Evolutionary conservation across 345 rosid genomes (phyloP).

Genomic region (Turnera subulata): DNA sequence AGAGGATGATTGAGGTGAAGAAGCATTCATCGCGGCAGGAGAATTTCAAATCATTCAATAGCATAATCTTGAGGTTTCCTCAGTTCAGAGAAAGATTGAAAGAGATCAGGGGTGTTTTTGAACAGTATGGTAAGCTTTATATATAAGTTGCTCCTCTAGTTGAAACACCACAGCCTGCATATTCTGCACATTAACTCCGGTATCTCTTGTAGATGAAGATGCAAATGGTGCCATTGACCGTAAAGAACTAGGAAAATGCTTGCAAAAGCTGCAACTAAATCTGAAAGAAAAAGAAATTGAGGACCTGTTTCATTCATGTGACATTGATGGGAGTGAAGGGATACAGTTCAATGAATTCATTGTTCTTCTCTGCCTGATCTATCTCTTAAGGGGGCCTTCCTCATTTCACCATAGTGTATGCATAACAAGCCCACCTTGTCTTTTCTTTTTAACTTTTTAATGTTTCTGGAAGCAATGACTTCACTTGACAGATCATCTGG

Average conservation of each 20-base stretch:
- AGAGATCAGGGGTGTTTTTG: slow-evolving; percentile 58
- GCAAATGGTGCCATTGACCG: slow-evolving; percentile 61
- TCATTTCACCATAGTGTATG: slow-evolving; percentile 32
- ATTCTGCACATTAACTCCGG: not conserved
- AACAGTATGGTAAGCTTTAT: slow-evolving; percentile 51
- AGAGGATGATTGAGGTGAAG: slow-evolving; percentile 62
- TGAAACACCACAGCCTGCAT: not conserved
- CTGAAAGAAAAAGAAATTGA: slow-evolving; percentile 60
- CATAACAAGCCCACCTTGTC: slow-evolving; percentile 8
- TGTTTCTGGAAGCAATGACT: not conserved
- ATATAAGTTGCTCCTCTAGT: slow-evolving; percentile 1
- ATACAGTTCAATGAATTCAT: slow-evolving; percentile 80
- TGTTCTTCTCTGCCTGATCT: slow-evolving; percentile 72
- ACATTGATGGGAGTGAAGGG: slow-evolving; percentile 70
- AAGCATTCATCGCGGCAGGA: slow-evolving; percentile 35
- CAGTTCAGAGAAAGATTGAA: slow-evolving; percentile 55
- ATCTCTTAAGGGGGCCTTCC: slow-evolving; percentile 58
- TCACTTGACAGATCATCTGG: no score
- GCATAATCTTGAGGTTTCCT: slow-evolving; percentile 71
- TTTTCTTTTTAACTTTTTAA: slow-evolving; percentile 1
- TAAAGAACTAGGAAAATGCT: slow-evolving; percentile 62
- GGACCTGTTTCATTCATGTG: slow-evolving; percentile 73
- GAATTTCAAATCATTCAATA: slow-evolving; percentile 57
- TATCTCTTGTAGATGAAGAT: slow-evolving; percentile 49
- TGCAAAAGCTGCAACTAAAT: slow-evolving; percentile 49